Conservation (phyloP, 2,329 filamentous ascomycete species). For the Graphiopsis chlorocephala region DNA sequence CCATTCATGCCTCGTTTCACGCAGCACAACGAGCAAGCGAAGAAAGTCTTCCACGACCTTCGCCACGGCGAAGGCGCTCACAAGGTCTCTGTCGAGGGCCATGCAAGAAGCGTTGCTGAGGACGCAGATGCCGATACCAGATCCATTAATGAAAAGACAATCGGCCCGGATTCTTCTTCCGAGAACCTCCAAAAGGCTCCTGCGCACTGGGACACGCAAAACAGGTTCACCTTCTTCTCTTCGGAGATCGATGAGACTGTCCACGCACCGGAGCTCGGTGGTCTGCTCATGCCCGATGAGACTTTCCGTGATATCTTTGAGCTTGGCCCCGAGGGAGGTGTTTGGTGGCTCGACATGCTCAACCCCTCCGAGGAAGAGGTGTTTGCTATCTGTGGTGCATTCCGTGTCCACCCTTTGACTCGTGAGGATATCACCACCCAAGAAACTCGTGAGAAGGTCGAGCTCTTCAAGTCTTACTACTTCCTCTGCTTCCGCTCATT, state of each 20-base stretch:
- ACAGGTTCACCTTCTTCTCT: constrained; percentile 95
- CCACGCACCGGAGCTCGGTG: constrained; percentile 83
- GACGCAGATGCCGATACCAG: constrained; percentile 30
- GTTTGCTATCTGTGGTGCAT: constrained; percentile 83
- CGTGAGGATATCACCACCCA: constrained; percentile 95
- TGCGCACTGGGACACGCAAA: constrained; percentile 46
- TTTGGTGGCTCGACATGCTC: constrained; percentile 98
- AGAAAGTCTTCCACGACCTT: constrained; percentile 61
- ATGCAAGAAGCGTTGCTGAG: constrained; percentile 33
- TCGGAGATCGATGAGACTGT: constrained; percentile 92
- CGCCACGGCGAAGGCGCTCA: constrained; percentile 37
- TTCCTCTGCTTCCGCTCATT: constrained; percentile 98
- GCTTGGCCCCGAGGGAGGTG: constrained; percentile 67
- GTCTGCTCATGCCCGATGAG: constrained; percentile 84
- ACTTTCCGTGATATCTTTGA: constrained; percentile 85
- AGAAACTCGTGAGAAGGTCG: constrained; percentile 96
- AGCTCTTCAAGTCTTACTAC: constrained; percentile 96
- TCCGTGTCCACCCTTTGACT: constrained; percentile 91
- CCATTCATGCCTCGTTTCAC: constrained; percentile 36
- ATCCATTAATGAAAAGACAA: constrained; percentile 45
- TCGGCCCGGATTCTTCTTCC: constrained; percentile 31
- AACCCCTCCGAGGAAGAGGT: constrained; percentile 88
- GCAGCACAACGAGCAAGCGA: constrained; percentile 24
- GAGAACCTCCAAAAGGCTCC: constrained; percentile 24
- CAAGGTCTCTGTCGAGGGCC: constrained; percentile 23